Evolutionary conservation across 306 rosid species (phyloP).

Genomic region (Dicorynia guianensis): DNA sequence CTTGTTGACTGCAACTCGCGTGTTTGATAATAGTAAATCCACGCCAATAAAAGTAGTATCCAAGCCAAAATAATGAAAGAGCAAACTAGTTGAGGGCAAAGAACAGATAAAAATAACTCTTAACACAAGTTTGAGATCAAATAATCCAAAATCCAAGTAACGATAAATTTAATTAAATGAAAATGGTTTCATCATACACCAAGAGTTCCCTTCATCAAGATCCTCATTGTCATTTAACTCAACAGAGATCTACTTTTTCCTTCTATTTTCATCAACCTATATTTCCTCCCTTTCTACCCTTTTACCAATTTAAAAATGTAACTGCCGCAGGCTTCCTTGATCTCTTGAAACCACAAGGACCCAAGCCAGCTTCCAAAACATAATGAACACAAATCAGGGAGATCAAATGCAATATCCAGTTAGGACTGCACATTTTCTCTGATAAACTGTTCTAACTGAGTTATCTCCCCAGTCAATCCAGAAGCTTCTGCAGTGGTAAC

Average conservation of each 20-base stretch:
- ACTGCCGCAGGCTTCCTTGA: slow-evolving; percentile 1
- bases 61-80: slow-evolving; percentile 1
- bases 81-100: neutral
- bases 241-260: slow-evolving; percentile 15
- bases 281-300: neutral
- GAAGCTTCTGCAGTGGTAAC: slow-evolving; percentile 82
- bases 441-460: slow-evolving; percentile 78
- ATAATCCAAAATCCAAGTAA: slow-evolving; percentile 24
- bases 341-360: no score
- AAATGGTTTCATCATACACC: slow-evolving; percentile 16
- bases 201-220: slow-evolving; percentile 23
- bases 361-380: neutral
- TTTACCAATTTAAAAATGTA: neutral
- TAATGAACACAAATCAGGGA: neutral
- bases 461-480: slow-evolving; percentile 72
- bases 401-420: slow-evolving; percentile 4
- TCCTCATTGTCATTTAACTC: slow-evolving; percentile 31
- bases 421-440: slow-evolving; percentile 67
- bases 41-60: neutral
- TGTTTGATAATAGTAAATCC: no score
- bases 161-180: slow-evolving; percentile 26
- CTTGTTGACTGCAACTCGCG: no score
- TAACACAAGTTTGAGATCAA: neutral
- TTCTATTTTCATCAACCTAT: neutral
- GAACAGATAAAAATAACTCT: neutral